These are phyloP conservation scores for Leccinum rimulosum DNA, from an alignment of 768 basidiomycete species.

Conservation along the genomic window DNA sequence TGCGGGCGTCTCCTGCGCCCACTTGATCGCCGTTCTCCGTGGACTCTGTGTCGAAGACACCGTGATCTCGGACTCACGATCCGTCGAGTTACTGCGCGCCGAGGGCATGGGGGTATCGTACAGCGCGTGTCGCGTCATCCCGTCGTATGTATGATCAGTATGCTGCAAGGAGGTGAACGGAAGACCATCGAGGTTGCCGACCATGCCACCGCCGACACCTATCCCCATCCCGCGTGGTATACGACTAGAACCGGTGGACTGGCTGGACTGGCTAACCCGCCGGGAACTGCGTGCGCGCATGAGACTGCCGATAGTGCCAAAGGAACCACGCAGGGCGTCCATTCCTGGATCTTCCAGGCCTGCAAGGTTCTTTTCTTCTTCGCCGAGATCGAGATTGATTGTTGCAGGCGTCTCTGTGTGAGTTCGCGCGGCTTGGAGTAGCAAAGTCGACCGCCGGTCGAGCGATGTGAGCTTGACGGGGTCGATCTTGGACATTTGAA, in stretches of 20 bases:
- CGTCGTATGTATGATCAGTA: slow-evolving; percentile 39
- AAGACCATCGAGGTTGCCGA: slow-evolving; percentile 24
- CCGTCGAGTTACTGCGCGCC: slow-evolving; percentile 32
- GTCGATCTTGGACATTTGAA: slow-evolving; percentile 95
- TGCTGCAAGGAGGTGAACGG: slow-evolving; percentile 25
- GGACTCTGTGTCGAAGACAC: slow-evolving; percentile 30
- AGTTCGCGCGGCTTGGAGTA: slow-evolving; percentile 79
- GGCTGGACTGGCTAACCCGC: slow-evolving; percentile 49
- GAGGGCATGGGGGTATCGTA: slow-evolving; percentile 83
- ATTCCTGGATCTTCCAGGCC: slow-evolving; percentile 89
- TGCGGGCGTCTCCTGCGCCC: slow-evolving; percentile 56
- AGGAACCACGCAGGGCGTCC: slow-evolving; percentile 86
- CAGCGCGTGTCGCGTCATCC: slow-evolving; percentile 76
- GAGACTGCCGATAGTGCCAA: slow-evolving; percentile 89
- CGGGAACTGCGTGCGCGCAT: slow-evolving; percentile 65
- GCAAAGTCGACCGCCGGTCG: slow-evolving; percentile 86
- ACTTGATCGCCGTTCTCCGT: slow-evolving; percentile 66
- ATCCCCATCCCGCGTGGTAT: slow-evolving; percentile 20
- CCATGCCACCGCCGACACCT: slow-evolving; percentile 28
- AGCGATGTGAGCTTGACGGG: slow-evolving; percentile 74
- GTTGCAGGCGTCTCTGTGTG: slow-evolving; percentile 55
- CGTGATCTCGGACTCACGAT: slow-evolving; percentile 37
- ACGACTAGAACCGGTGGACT: slow-evolving; percentile 23
- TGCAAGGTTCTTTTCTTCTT: slow-evolving; percentile 59
- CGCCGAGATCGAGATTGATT: slow-evolving; percentile 34